phyloP scores from a whole-genome alignment of 345 rosid species.

The Trapa incisa region DNA sequence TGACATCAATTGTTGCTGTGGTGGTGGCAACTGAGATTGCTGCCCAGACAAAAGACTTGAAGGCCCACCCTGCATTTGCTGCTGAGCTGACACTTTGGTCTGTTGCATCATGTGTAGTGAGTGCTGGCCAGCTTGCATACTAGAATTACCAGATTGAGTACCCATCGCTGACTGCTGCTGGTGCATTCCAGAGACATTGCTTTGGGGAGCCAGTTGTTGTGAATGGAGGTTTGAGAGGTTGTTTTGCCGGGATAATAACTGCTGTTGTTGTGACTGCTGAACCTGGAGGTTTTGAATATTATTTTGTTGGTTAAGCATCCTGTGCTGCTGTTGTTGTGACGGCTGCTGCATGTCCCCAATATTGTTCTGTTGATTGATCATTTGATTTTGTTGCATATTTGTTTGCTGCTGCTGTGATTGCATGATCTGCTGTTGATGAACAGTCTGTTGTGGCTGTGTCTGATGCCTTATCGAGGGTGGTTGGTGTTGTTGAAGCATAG shows the following conservation, averaged over 20 bases:
- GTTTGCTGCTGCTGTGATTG: constrained; percentile 47
- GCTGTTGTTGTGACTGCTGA: constrained; percentile 23
- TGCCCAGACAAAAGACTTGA: constrained; percentile 62
- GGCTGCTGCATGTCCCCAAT: constrained; percentile 81
- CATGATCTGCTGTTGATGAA: constrained; percentile 61
- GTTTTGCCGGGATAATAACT: constrained; percentile 38
- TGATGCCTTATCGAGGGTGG: constrained; percentile 59
- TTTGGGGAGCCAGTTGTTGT: constrained; percentile 64
- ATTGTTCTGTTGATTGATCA: constrained; percentile 44
- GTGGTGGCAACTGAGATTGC: constrained; percentile 49
- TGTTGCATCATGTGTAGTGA: constrained; percentile 58
- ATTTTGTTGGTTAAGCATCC: constrained; percentile 63
- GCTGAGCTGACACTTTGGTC: constrained; percentile 52
- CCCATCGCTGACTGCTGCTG: constrained; percentile 67
- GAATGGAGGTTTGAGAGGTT: constrained; percentile 37
- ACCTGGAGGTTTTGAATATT: constrained; percentile 40
- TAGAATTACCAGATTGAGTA: constrained; percentile 55
- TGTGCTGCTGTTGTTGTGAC: constrained; percentile 38
- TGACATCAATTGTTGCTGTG: constrained; percentile 67
- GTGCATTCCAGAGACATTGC: constrained; percentile 58
- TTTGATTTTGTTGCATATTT: constrained; percentile 51
- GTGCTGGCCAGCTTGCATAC: constrained; percentile 74
- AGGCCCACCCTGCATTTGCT: constrained; percentile 48
- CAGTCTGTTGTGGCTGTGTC: constrained; percentile 51
- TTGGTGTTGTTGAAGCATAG: constrained; percentile 73